A percentile compares a stretch with the other conserved stretches of the same genome.
Conservation (phyloP, 163 green algal genomes). For the Scenedesmus sp. region DNA sequence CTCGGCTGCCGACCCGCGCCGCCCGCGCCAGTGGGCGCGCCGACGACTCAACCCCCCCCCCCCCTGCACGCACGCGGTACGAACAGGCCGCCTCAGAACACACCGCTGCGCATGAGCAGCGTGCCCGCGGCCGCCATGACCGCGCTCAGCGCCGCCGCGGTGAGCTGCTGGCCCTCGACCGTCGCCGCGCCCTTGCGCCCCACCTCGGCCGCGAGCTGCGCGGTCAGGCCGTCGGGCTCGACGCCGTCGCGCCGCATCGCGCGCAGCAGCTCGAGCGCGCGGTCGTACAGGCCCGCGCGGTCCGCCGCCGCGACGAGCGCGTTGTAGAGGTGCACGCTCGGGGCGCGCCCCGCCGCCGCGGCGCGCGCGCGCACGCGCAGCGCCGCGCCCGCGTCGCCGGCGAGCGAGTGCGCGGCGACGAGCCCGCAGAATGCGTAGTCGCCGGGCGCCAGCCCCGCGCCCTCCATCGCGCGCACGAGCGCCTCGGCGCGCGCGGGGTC, state of each 20-base stretch:
- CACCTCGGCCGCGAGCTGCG: constrained; percentile 68
- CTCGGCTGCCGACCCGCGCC: no score
- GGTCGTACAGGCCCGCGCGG: constrained; percentile 68
- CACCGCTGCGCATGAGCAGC: constrained; percentile 76
- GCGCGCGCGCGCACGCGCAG: constrained; percentile 66
- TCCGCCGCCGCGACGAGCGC: constrained; percentile 84
- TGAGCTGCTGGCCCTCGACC: constrained; percentile 81
- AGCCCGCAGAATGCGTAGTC: constrained; percentile 87
- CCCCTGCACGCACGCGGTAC: no score
- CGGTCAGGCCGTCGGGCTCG: constrained; percentile 68
- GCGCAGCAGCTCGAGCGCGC: constrained; percentile 66
- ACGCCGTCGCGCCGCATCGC: constrained; percentile 67
- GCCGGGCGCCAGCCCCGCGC: constrained; percentile 57
- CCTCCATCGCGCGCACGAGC: constrained; percentile 51
- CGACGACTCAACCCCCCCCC: no score
- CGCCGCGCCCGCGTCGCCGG: constrained; percentile 66
- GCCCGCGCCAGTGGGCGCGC: no score
- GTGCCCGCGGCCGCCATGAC: constrained; percentile 82
- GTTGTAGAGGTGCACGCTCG: constrained; percentile 84
- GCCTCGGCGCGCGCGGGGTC: constrained; percentile 52
- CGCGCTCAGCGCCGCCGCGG: constrained; percentile 74
- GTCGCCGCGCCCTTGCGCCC: constrained; percentile 70
- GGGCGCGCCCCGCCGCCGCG: constrained; percentile 20
- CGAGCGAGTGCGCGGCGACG: constrained; percentile 75
- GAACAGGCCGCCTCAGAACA: constrained; percentile 60